Evolutionary conservation across 139 green algal species (phyloP).

Genomic region (Zygnema cylindricum): DNA sequence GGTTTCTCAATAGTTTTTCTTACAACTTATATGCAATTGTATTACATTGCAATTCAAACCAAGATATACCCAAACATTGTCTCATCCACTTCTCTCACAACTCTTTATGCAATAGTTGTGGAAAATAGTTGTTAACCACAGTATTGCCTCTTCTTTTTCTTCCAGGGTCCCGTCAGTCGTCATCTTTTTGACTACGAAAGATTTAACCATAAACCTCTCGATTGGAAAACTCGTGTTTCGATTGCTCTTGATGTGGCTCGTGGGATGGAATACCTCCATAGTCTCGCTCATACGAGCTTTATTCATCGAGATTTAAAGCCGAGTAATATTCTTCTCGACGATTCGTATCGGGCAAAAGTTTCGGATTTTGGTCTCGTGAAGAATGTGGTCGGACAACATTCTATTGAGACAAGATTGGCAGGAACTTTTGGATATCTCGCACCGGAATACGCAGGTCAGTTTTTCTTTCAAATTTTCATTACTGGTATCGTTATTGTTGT

Average conservation of each 20-base stretch:
- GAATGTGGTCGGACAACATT: slow-evolving; percentile 8
- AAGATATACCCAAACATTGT: too few species aligned
- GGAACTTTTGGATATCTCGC: slow-evolving; percentile 72
- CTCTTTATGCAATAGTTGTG: too few species aligned
- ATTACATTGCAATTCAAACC: background rate
- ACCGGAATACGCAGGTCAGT: slow-evolving; percentile 65
- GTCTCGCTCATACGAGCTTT: slow-evolving; percentile 41
- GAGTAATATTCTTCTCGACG: slow-evolving; percentile 70
- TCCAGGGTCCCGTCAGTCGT: slow-evolving; percentile 32
- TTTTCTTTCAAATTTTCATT: too few species aligned
- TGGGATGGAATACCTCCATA: slow-evolving; percentile 59
- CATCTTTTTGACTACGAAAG: slow-evolving; percentile 42
- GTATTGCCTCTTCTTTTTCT: too few species aligned
- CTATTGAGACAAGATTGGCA: slow-evolving; percentile 53
- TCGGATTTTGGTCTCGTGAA: slow-evolving; percentile 71
- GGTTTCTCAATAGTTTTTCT: too few species aligned
- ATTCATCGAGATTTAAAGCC: slow-evolving; percentile 62
- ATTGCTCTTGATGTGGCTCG: slow-evolving; percentile 64
- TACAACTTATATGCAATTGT: too few species aligned
- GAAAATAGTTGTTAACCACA: too few species aligned
- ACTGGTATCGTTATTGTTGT: too few species aligned
- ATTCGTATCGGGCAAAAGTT: slow-evolving; percentile 62
- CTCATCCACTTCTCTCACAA: too few species aligned
- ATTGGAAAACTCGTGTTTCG: slow-evolving; percentile 64
- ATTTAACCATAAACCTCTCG: slow-evolving; percentile 43